Conservation (phyloP, 2,329 filamentous ascomycete species). For the Xylariaceae sp. region DNA sequence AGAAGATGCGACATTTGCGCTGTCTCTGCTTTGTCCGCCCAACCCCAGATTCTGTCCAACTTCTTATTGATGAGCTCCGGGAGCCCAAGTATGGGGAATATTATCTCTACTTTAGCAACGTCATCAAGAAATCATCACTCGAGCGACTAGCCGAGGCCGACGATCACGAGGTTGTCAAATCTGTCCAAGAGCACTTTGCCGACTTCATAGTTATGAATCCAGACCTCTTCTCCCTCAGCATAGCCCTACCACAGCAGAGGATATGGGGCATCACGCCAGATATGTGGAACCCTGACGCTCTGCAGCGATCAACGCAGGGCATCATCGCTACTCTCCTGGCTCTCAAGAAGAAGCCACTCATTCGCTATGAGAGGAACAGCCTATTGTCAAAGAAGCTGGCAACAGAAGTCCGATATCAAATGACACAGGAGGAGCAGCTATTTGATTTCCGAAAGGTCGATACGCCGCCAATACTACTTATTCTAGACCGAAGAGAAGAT, state of each 20-base stretch:
- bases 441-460: constrained; percentile 96
- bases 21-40: constrained; percentile 92
- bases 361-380: constrained; percentile 90
- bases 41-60: constrained; percentile 86
- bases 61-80: constrained; percentile 88
- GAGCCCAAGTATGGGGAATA: constrained; percentile 98
- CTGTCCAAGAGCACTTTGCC: constrained; percentile 92
- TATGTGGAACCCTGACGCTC: constrained; percentile 82
- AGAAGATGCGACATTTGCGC: constrained; percentile 96
- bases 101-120: constrained; percentile 94
- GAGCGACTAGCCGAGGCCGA: constrained; percentile 94
- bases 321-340: constrained; percentile 79
- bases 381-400: constrained; percentile 87
- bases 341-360: constrained; percentile 93
- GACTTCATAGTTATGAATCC: constrained; percentile 95
- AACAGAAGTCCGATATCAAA: constrained; percentile 84
- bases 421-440: constrained; percentile 91
- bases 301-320: constrained; percentile 84
- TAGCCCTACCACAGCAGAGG: constrained; percentile 67
- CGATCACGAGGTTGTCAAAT: constrained; percentile 92
- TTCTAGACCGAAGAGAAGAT: constrained; percentile 89
- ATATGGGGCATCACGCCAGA: constrained; percentile 82
- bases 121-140: constrained; percentile 92
- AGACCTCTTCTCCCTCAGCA: constrained; percentile 79
- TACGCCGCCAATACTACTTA: constrained; percentile 85